Evolutionary conservation across 805 yeast genomes (phyloP), one percentile per base, ranked within the genome.

Genomic region (Lipomyces oligophaga): DNA sequence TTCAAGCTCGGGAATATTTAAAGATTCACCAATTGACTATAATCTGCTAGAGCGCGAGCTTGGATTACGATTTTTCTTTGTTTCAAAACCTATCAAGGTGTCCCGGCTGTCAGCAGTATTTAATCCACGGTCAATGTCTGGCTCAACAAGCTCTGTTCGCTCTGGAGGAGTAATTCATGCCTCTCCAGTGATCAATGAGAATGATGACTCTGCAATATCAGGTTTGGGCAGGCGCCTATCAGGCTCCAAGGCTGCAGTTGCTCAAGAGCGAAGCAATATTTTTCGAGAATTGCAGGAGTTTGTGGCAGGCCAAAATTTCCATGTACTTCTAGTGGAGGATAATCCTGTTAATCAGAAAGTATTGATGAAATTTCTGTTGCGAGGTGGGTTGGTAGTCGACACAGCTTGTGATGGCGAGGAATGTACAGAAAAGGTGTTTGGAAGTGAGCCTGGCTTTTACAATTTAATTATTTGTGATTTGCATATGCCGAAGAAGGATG

Each of bases 311-410:
- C 38, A 36, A n/a, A 35, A 45, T 20, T 52, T 45, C 27, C 54
- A 58, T 45, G 78, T 88, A 19, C 67, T 88, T 41, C 85, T 88
- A n/a, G 96, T 95, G 0, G 97, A 88, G 62, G 96, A 88, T 60
- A 88, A 88, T 59, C 70, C 76, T 53, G 95, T 88, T 7, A 88
- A 88, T 60, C 96, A 87, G 64, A 94, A 87, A 67, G 96, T 88
- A 19, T 84, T 87, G 56, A 78, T 75, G 31, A 55, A 56, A 47
- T 64, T 63, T 44, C 42, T 64, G 28, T 49, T 49, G 31, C 57
- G 60, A 34, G 60, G 64, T 6, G 67, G 67, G 3, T 45, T 64
- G 8, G 31, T 36, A 19, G 61, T 62, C 25, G 62, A 60, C 38
- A 56, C 62, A n/a, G 66, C 60, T 1, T 42, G 59, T 4, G 65